Percentiles rank a stretch among this genome's conserved stretches.
These are phyloP conservation scores for Ambrosia trifida DNA, from an alignment of 129 eudicot species.

Conservation along the genomic window DNA sequence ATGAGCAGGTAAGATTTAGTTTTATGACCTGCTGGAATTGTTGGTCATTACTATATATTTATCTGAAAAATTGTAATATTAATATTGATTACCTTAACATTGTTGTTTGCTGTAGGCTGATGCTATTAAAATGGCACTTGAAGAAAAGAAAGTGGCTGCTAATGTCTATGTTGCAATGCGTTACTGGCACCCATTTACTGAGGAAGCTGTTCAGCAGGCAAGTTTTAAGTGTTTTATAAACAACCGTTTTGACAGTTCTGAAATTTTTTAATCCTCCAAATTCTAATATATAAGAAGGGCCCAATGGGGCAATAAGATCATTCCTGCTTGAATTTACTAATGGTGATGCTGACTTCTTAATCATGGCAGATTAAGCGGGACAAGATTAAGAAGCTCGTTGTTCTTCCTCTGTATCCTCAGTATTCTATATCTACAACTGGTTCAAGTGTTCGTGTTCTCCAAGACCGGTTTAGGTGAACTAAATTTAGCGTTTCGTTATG, in stretches of 20 bases:
- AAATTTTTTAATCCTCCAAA: neutral
- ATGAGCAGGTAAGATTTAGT: slow-evolving; percentile 63
- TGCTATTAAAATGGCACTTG: slow-evolving; percentile 62
- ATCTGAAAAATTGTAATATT: neutral
- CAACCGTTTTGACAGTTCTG: neutral
- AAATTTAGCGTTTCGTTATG: neutral
- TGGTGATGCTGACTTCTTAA: neutral
- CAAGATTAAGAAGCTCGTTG: slow-evolving; percentile 74
- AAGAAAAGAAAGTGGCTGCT: slow-evolving; percentile 67
- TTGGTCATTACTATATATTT: slow-evolving; percentile 13
- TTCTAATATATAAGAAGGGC: neutral
- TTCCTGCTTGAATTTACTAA: neutral
- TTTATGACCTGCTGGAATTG: slow-evolving; percentile 1
- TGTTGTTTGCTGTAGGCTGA: slow-evolving; percentile 55
- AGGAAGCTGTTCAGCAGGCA: slow-evolving; percentile 93
- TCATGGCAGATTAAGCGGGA: slow-evolving; percentile 69
- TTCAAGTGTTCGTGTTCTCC: slow-evolving; percentile 80
- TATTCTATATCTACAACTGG: slow-evolving; percentile 97
- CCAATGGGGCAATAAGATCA: neutral
- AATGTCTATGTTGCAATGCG: slow-evolving; percentile 92
- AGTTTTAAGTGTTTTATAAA: slow-evolving; percentile 7
- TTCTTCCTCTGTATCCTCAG: slow-evolving; percentile 94
- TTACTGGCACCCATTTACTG: slow-evolving; percentile 95
- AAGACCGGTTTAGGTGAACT: slow-evolving; percentile 70
- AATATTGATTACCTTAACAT: neutral